Conservation (phyloP, 1,284 basidiomycete species). For the Trametes polyzona region DNA sequence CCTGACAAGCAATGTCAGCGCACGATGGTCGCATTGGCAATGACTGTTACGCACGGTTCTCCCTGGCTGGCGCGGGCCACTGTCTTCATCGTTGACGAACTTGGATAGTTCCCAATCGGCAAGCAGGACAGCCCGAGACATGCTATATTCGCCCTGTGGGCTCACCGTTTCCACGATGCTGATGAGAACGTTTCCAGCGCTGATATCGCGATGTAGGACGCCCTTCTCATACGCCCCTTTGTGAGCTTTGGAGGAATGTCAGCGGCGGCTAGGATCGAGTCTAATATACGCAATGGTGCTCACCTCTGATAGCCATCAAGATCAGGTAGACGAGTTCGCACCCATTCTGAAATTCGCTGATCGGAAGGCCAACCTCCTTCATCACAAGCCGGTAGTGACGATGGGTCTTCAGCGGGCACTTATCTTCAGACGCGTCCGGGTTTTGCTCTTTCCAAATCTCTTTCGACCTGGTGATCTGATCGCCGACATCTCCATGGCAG, state of each 20-base stretch:
- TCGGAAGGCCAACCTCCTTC: slow-evolving; percentile 24
- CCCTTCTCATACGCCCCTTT: slow-evolving; percentile 3
- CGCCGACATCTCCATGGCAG: slow-evolving; percentile 12
- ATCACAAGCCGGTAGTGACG: slow-evolving; percentile 23
- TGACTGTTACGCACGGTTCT: no score
- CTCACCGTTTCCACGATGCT: neutral
- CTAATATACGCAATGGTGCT: no score
- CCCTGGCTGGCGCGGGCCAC: no score
- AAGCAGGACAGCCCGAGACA: neutral
- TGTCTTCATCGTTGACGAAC: neutral
- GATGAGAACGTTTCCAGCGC: neutral
- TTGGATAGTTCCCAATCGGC: slow-evolving; percentile 16
- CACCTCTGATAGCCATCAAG: no score
- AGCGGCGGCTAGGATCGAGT: no score
- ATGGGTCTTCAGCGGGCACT: slow-evolving; percentile 8
- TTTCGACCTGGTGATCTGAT: no score
- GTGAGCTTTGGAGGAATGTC: no score
- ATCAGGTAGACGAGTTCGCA: slow-evolving; percentile 3
- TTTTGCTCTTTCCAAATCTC: neutral
- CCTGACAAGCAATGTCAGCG: neutral
- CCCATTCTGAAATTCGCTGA: slow-evolving; percentile 6
- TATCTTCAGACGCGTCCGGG: no score
- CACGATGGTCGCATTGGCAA: neutral
- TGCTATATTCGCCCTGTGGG: neutral
- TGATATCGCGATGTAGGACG: neutral